These are phyloP conservation scores for Hypomontagnella submonticulosa DNA, from an alignment of 495 filamentous ascomycete species.

Conservation along the genomic window DNA sequence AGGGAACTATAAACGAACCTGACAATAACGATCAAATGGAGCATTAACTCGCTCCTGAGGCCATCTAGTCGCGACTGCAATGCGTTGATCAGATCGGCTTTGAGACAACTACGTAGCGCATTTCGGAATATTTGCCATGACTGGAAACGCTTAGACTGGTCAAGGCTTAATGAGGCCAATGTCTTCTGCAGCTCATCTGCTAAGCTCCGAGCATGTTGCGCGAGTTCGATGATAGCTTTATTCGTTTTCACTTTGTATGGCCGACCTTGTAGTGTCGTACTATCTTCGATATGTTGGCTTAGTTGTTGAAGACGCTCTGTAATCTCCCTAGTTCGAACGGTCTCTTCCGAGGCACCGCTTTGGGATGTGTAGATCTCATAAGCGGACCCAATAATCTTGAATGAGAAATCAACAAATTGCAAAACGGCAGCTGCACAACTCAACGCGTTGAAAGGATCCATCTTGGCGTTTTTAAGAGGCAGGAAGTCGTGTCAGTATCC, in stretches of 20 bases:
- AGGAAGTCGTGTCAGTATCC: too few relatives aligned
- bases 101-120: background rate
- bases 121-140: slow-evolving; percentile 9
- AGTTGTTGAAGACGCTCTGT: slow-evolving; percentile 4
- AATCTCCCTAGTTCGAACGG: background rate
- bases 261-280: background rate
- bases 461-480: background rate
- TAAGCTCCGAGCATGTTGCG: slow-evolving; percentile 8
- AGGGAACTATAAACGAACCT: background rate
- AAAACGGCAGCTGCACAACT: background rate
- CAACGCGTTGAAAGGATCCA: slow-evolving; percentile 1
- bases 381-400: slow-evolving; percentile 7
- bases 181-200: background rate
- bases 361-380: slow-evolving; percentile 3
- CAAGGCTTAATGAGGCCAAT: slow-evolving; percentile 2
- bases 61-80: slow-evolving; percentile 7
- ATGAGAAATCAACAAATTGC: background rate
- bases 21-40: slow-evolving; percentile 14
- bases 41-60: slow-evolving; percentile 11
- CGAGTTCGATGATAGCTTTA: slow-evolving; percentile 3
- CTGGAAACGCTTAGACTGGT: background rate
- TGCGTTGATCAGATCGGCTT: slow-evolving; percentile 3
- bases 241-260: background rate
- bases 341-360: slow-evolving; percentile 1
- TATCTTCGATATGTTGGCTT: background rate